phyloP scores from a whole-genome alignment of 441 rosid species.

The Corymbia calophylla region DNA sequence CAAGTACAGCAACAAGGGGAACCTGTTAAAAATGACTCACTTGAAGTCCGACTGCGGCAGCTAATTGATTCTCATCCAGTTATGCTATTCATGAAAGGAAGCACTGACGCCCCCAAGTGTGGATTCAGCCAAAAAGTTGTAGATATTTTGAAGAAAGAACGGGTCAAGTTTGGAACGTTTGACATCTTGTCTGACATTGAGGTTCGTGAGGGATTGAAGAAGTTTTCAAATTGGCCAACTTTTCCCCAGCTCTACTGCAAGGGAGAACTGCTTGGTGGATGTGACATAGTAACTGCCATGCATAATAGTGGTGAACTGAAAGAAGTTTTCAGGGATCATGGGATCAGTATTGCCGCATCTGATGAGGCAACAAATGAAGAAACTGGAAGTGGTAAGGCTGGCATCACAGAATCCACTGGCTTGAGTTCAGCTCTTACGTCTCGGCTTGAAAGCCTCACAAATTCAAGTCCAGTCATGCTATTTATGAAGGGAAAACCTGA shows the following conservation, averaged over 20 bases:
- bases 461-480: conserved; percentile 46
- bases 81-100: conserved; percentile 96
- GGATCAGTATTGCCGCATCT: conserved; percentile 23
- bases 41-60: conserved; percentile 44
- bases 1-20: conserved; percentile 23
- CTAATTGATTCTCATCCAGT: conserved; percentile 63
- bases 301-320: conserved; percentile 81
- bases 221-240: conserved; percentile 96
- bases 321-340: conserved; percentile 63
- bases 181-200: conserved; percentile 67
- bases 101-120: conserved; percentile 76
- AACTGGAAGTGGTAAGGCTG: conserved; percentile 29
- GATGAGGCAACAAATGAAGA: conserved; percentile 3
- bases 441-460: conserved; percentile 39
- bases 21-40: conserved; percentile 27
- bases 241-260: conserved; percentile 92
- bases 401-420: conserved; percentile 41
- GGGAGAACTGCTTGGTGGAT: conserved; percentile 93
- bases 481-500: conserved; percentile 75
- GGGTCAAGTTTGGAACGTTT: conserved; percentile 71
- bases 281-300: conserved; percentile 83
- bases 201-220: conserved; percentile 88
- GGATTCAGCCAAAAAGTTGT: conserved; percentile 83
- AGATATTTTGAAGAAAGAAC: conserved; percentile 65
- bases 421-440: conserved; percentile 40